Percentiles rank a stretch among this genome's conserved stretches.
These are phyloP conservation scores for Aspergillus floridensis DNA, from an alignment of 2,329 filamentous ascomycete genomes.

Conservation along the genomic window DNA sequence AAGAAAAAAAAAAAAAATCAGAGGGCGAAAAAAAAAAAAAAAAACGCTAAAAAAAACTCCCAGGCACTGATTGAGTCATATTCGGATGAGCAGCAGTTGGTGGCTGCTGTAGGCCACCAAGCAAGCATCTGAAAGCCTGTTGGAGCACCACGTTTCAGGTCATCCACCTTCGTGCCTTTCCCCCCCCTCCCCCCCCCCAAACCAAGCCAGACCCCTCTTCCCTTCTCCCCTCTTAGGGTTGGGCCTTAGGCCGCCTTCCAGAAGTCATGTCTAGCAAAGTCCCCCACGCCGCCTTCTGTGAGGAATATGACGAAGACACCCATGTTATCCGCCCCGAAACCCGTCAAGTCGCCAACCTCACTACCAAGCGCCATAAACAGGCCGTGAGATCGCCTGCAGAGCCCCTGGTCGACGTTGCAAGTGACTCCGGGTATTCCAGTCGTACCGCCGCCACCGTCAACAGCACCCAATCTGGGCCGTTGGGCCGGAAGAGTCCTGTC, in stretches of 20 bases:
- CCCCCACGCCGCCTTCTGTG: constrained; percentile 45
- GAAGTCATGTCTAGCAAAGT: constrained; percentile 40
- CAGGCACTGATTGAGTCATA: constrained; percentile 19
- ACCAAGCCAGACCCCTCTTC: constrained; percentile 18
- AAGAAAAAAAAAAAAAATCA: constrained; percentile 7
- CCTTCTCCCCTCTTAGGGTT: constrained; percentile 5
- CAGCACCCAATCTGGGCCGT: constrained; percentile 52
- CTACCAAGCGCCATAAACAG: constrained; percentile 48
- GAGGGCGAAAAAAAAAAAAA: constrained; percentile 5
- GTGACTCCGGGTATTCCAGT: constrained; percentile 64
- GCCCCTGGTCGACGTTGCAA: constrained; percentile 49
- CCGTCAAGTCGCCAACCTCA: constrained; percentile 51
- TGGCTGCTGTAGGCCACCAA: constrained; percentile 24
- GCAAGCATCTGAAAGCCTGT: constrained; percentile 20
- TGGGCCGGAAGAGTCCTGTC: constrained; percentile 38
- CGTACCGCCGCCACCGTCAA: constrained; percentile 54
- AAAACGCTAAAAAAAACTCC: constrained; percentile 8
- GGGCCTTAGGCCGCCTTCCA: constrained; percentile 20
- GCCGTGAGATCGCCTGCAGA: constrained; percentile 36
- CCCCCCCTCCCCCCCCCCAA: constrained; percentile 22
- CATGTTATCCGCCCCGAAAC: constrained; percentile 47
- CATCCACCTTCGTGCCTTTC: constrained; percentile 23
- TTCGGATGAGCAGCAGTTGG: constrained; percentile 20
- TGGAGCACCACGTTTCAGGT: constrained; percentile 29
- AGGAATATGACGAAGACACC: constrained; percentile 49